Percentiles rank a stretch among this genome's conserved stretches.
phyloP scores from a whole-genome alignment of 1,284 basidiomycete species.

The Microbotryomycetes sp. region DNA sequence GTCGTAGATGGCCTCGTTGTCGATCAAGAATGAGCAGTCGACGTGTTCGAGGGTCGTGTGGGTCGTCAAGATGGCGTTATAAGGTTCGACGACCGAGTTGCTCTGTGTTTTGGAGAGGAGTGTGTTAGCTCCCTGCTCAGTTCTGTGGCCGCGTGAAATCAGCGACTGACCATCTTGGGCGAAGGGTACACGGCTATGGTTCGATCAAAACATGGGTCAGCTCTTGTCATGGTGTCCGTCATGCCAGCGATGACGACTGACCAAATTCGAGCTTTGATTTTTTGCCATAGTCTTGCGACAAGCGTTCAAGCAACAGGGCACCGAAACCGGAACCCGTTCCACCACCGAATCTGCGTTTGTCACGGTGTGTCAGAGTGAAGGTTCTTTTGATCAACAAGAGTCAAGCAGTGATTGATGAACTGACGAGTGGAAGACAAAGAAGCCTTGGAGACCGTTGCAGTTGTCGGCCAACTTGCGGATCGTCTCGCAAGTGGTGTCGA shows the following conservation, averaged over 20 bases:
- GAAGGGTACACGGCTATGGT: constrained; percentile 14
- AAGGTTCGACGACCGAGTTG: constrained; percentile 96
- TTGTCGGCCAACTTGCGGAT: constrained; percentile 94
- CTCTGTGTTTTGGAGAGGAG: not conserved
- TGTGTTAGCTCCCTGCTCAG: no score
- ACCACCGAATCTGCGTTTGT: constrained; percentile 64
- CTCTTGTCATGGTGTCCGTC: not conserved
- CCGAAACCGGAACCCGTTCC: constrained; percentile 99
- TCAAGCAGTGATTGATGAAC: not conserved
- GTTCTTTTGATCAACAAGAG: not conserved
- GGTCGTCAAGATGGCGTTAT: constrained; percentile 98
- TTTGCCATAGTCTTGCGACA: constrained; percentile 97
- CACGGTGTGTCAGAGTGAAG: not conserved
- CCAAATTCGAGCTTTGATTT: constrained; percentile 99
- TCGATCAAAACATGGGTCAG: not conserved
- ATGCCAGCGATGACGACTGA: constrained; percentile 32
- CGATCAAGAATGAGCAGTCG: constrained; percentile 99
- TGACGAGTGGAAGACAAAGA: constrained; percentile 97
- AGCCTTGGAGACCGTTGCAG: constrained; percentile 91
- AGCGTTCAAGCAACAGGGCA: constrained; percentile 88
- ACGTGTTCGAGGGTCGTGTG: constrained; percentile 99
- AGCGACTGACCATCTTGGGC: constrained; percentile 49
- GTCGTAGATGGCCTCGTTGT: constrained; percentile 87
- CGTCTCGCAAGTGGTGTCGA: constrained; percentile 83
- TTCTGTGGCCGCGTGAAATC: no score